Base-by-base conservation (phyloP, 2,329 filamentous ascomycete species). In the Aspergillus oerlinghausenensis region DNA sequence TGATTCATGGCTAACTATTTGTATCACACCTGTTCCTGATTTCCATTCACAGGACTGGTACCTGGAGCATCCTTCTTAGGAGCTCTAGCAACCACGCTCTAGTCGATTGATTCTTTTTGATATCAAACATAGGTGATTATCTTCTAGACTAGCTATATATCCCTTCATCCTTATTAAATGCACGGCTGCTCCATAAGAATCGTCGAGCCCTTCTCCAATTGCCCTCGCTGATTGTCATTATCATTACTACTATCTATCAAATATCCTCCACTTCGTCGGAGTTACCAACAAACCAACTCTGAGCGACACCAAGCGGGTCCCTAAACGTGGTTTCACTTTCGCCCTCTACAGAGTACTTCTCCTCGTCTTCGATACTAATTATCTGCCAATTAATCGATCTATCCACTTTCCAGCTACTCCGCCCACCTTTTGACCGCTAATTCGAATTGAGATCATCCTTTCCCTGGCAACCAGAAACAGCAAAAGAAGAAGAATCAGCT, bases 1-100 rank as follows among this genome's bases (percentile, higher is more conserved):
- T 45, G 42, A 6, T 23, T 19, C 21, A 19, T 10, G 42, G n/a
- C n/a, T 23, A 52, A 47, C 42, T 59, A 61, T 59, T 55, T 60
- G 58, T 60, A 62, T 54, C 56, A 59, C 60, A 45, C 54, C 50
- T 47, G 35, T 49, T 54, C 54, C 51, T 48, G 49, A 29, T 53
- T 50, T 25, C 29, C n/a, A 17, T 9, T 45, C 49, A 38, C 32
- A 35, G 52, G 42, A 55, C 32, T 38, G 32, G 14, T 38, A 38
- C 32, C 32, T 38, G 14, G 14, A 38, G 32, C 32, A 38, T 38
- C 32, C 32, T 38, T 17, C 32, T 38, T 3, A 38, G 32, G 32
- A 38, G 17, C 32, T 38, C 32, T 38, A 38, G 32, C 32, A 38
- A 38, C 32, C 32, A 6, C 14, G 7, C 32, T 38, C 32, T 38